Evolutionary conservation across 2,329 filamentous ascomycete genomes (phyloP), one percentile per base, ranked within the genome.

Genomic region (Ophiostoma piceae): DNA sequence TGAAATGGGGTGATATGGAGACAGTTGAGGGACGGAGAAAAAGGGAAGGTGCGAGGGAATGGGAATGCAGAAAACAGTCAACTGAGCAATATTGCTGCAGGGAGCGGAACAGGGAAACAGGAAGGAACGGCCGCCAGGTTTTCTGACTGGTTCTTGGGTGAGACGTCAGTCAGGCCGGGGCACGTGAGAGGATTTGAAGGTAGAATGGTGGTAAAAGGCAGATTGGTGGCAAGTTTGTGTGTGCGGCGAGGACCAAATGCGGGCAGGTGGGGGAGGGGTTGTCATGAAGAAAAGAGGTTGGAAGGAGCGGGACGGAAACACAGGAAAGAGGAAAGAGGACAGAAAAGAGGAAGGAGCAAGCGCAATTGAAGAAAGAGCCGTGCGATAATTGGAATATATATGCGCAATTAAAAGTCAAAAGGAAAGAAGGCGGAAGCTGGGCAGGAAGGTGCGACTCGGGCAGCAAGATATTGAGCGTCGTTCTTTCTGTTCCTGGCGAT

Each of bases 211-310:
- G 57, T 32, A 62, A 32, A 39, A 37, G 41, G 43, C 39, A 26
- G 7, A 51, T 16, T 26, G 26, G 14, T 32, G 60, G 62, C 62
- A 65, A 32, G 37, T 19, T 37, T 29, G 37, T 64, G 26, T 22
- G 35, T 41, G 26, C 26, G 26, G 69, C 37, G 39, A 66, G 65
- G 37, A 22, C 62, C 51, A 69, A 65, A 54, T 68, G 71, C 69
- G 67, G 72, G 72, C 69, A 72, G 68, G 72, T 71, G 72, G 72
- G 71, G 72, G 71, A 72, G 72, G 71, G 71, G 71, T 71, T 37
- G 70, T 66, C 26, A 43, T 66, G 69, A 51, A 29, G n/a, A 70
- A 47, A 67, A 57, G 14, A 66, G 32, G 41, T 65, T 57, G 41
- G 29, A 68, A 68, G 35, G 32, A 22, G 35, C 64, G 37, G 37